Base-by-base conservation (phyloP, 1,139 yeast genomes). In the Yamadazyma pseudoaaseri region DNA sequence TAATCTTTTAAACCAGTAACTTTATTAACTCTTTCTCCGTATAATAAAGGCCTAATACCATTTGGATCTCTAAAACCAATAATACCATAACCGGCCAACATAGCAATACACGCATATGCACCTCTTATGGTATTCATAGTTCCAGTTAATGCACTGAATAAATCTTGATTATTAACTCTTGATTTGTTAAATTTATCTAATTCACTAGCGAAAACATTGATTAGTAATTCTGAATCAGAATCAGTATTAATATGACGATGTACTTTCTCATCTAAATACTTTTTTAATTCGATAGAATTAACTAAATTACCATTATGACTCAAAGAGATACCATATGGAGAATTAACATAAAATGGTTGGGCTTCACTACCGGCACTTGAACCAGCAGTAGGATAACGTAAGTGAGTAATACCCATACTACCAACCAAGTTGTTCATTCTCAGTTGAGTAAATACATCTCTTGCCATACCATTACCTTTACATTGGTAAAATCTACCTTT, bases 361-460 rank as follows among this genome's bases (percentile, higher is more conserved):
- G 99, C 98, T 63, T 92, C 99, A 39, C 95, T 81, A 42, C 90
- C 92, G 35, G 97, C 94, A 49, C 87, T 80, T 6, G 96, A 85
- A n/a, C 99, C 98, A 24, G 98, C 97, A 22, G 99, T 92, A 31
- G 99, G 99, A 55, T 92, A 92, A 52, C 99, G 76, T 54, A 92
- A 70, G 58, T 92, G 99, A 24, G 92, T 90, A 44, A 92, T 77
- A 40, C 98, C 99, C 94, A 90, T 86, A 56, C 84, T 86, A 20
- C 99, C 99, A 33, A 83, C 80, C 36, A 94, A 71, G 31, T 86
- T 86, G 35, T 66, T 56, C 78, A 92, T 78, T 54, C 97, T 75
- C 33, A 70, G 66, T 55, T 81, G 86, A 31, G 96, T 89, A 76
- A 92, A 92, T 23, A 92, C 97, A 54, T 92, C 98, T 51, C 95